Conservation (phyloP, 345 rosid genomes). For the Eucalyptus rudis region DNA sequence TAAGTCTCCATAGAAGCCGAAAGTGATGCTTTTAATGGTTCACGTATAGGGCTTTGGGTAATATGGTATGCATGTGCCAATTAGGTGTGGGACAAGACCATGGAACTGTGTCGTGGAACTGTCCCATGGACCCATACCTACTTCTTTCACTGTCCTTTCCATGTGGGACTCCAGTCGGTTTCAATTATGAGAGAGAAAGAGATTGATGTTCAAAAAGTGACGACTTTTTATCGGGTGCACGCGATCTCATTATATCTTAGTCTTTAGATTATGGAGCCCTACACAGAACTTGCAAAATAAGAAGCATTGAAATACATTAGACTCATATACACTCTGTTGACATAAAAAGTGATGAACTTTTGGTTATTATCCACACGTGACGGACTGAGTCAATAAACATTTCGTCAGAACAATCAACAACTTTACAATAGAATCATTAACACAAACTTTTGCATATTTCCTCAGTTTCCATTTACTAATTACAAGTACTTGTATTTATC, state of each 20-base stretch:
- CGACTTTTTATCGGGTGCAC: neutral
- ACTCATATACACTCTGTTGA: neutral
- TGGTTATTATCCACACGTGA: accelerated
- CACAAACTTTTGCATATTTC: neutral
- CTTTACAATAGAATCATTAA: neutral
- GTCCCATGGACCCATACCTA: neutral
- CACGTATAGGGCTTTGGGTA: neutral
- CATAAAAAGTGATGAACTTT: neutral
- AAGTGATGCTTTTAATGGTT: neutral
- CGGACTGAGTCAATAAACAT: neutral
- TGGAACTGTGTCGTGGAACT: neutral
- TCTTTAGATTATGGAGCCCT: neutral
- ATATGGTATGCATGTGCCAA: neutral
- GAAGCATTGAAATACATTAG: neutral
- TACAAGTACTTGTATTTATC: neutral
- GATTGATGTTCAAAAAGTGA: neutral
- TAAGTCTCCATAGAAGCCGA: neutral
- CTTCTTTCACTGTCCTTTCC: neutral
- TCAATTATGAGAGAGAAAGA: neutral
- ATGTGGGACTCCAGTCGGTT: neutral
- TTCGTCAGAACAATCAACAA: neutral
- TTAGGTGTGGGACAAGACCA: neutral
- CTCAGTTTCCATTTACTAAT: neutral
- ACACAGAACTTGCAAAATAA: neutral
- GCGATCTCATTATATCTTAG: neutral